A percentile compares a stretch with the other conserved stretches of the same genome.
phyloP scores from a whole-genome alignment of 2,329 filamentous ascomycete species.

The Fusarium sublunatum region DNA sequence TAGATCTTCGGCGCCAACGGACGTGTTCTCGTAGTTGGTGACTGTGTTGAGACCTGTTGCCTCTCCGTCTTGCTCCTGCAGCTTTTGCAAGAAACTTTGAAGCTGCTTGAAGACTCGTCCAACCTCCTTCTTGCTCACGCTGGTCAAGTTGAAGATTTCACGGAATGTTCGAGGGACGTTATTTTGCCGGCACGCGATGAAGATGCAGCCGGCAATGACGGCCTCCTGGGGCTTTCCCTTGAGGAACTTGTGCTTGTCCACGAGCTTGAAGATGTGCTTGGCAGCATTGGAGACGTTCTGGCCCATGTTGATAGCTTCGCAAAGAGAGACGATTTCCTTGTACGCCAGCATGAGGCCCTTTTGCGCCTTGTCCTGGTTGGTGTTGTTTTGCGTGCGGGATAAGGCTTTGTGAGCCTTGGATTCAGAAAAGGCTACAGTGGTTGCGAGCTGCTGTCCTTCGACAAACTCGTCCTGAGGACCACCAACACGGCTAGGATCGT shows the following conservation, averaged over 20 bases:
- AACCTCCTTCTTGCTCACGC: slow-evolving; percentile 97
- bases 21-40: slow-evolving; percentile 78
- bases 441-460: slow-evolving; percentile 89
- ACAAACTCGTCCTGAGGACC: slow-evolving; percentile 91
- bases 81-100: slow-evolving; percentile 85
- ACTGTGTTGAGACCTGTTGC: slow-evolving; percentile 64
- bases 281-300: slow-evolving; percentile 87
- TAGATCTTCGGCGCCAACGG: slow-evolving; percentile 84
- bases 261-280: slow-evolving; percentile 94
- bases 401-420: slow-evolving; percentile 78
- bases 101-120: slow-evolving; percentile 94
- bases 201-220: slow-evolving; percentile 95
- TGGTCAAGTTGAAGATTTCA: slow-evolving; percentile 93
- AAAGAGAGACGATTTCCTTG: slow-evolving; percentile 88
- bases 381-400: slow-evolving; percentile 86
- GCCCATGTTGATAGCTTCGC: slow-evolving; percentile 85
- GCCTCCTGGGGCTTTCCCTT: slow-evolving; percentile 96
- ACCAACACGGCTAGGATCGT: slow-evolving; percentile 97
- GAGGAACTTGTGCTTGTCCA: slow-evolving; percentile 91
- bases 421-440: slow-evolving; percentile 86
- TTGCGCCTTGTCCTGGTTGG: slow-evolving; percentile 84
- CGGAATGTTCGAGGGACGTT: slow-evolving; percentile 89
- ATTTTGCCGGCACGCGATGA: slow-evolving; percentile 94
- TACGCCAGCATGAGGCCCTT: slow-evolving; percentile 85
- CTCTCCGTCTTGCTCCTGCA: slow-evolving; percentile 68